Base-by-base conservation (phyloP, 768 basidiomycete species). In the Calocera cornea region DNA sequence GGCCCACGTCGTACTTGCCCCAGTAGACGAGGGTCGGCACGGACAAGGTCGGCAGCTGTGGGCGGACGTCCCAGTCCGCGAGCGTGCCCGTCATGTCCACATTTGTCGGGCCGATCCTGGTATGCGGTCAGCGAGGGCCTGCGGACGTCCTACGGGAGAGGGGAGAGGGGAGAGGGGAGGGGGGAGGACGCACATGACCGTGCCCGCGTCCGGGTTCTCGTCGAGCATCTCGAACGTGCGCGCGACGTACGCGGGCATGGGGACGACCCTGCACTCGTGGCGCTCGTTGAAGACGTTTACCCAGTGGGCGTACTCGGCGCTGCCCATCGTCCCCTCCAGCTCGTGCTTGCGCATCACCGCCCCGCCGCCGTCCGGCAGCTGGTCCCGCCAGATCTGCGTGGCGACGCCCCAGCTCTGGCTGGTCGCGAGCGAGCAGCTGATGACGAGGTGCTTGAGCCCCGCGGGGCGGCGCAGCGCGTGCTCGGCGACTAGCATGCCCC, bases 1-100 rank as follows among this genome's bases (percentile, higher is more conserved):
- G 34, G 34, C 34, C 64, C 16, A 41, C 64, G 64, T 65, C 64
- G 64, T 65, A 65, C n/a, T 34, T 36, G n/a, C 64, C 64, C 34
- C 40, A 38, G 36, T 38, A 38, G 64, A 65, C 64, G 36, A 65
- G 64, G 34, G 64, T 65, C 7, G 64, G 64, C 33, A 40, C 36
- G 64, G 19, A 14, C 7, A 65, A 7, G 33, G 22, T 7, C 10
- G 34, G 64, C 19, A 65, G 34, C 11, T 31, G 64, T 8, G 34
- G 34, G 31, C 16, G 16, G 34, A 65, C 17, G 64, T 19, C 29
- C 19, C 29, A 65, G 33, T 8, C 12, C 16, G 17, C 11, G 34
- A 65, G 64, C 19, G 64, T 65, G 19, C 64, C 64, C 16, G 40
- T 41, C 7, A 36, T 22, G 64, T 65, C 34, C 5, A 65, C 34